Base-by-base conservation (phyloP, 805 yeast species). In the Hanseniaspora mollemarum region DNA sequence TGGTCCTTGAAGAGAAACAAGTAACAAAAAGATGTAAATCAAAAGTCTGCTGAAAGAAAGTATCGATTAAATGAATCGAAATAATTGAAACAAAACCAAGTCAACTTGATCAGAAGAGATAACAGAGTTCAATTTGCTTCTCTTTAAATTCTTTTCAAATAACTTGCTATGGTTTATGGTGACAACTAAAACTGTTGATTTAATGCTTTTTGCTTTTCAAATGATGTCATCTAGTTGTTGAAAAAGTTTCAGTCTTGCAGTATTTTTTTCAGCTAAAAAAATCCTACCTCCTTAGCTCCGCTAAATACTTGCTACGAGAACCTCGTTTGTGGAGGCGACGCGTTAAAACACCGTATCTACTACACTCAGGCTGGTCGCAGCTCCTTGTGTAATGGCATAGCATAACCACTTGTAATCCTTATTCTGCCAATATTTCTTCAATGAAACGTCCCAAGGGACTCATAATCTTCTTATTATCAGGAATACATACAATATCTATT, bases 171-270 rank as follows among this genome's bases (percentile, higher is more conserved):
- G 15, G 9, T 10, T 9, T 28, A 28, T 32, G 36, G 36, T 32
- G 36, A 32, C 36, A 32, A 12, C 16, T 32, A 6, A 15, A 12
- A 12, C 9, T 32, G 36, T 32, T 32, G 36, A 32, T 32, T 32
- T 28, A 9, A 28, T 28, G n/a, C n/a, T n/a, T n/a, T n/a, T n/a
- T n/a, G n/a, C n/a, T n/a, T n/a, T n/a, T n/a, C n/a, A n/a, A n/a
- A 22, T 37, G 41, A 37, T 37, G 41, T 37, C 41, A 37, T 37
- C 28, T 12, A 22, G 41, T 37, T 37, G 41, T 37, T 37, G 41
- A 37, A 37, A 37, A 21, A 16, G 39, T 35, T 7, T 35, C 39
- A 35, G n/a, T 28, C 31, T 12, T 28, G 12, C 12, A 28, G 12
- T 28, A 28, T 28, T 28, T 28, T 28, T 28, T 28, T 28, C n/a